Percentiles rank a stretch among this genome's conserved stretches.
Conservation (phyloP, 2,329 filamentous ascomycete species). For the Akanthomyces dipterigenus region DNA sequence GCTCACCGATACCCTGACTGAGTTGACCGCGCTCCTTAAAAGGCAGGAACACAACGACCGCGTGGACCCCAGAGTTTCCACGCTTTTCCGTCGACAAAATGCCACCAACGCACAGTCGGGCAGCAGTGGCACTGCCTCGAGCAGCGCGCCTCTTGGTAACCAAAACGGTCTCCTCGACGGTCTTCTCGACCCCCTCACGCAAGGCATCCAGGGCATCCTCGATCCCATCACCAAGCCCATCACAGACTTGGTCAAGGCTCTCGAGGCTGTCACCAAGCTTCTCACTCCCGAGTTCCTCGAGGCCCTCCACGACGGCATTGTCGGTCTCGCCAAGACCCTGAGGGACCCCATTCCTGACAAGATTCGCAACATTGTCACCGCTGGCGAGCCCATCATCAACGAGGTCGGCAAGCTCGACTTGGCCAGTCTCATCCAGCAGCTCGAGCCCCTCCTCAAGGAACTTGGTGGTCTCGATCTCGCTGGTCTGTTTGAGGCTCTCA, state of each 20-base stretch:
- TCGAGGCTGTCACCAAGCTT: conserved; percentile 25
- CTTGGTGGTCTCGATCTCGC: conserved; percentile 25
- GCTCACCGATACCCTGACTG: conserved; percentile 36
- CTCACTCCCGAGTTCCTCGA: conserved; percentile 33
- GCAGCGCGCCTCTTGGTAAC: not conserved
- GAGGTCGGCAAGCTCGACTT: conserved; percentile 18
- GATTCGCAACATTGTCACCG: conserved; percentile 28
- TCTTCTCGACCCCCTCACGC: conserved; percentile 18
- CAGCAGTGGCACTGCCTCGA: not conserved
- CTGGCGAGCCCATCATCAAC: conserved; percentile 32
- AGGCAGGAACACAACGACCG: conserved; percentile 19
- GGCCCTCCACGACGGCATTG: conserved; percentile 33
- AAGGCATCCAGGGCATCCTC: conserved; percentile 10
- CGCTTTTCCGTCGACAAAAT: conserved; percentile 6
- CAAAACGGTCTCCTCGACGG: conserved; percentile 17
- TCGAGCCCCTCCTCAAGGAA: conserved; percentile 21
- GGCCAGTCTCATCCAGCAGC: conserved; percentile 14
- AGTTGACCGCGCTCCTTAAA: conserved; percentile 34
- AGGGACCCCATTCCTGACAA: conserved; percentile 25
- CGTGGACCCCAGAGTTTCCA: conserved; percentile 8
- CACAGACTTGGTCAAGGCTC: conserved; percentile 21
- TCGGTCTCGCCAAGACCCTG: conserved; percentile 31
- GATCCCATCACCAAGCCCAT: conserved; percentile 18
- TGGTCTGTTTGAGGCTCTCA: conserved; percentile 23
- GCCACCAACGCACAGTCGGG: conserved; percentile 12